These are phyloP conservation scores for Rhizophagus prolifer DNA, from an alignment of 192 early-diverging fungal species.

Conservation along the genomic window DNA sequence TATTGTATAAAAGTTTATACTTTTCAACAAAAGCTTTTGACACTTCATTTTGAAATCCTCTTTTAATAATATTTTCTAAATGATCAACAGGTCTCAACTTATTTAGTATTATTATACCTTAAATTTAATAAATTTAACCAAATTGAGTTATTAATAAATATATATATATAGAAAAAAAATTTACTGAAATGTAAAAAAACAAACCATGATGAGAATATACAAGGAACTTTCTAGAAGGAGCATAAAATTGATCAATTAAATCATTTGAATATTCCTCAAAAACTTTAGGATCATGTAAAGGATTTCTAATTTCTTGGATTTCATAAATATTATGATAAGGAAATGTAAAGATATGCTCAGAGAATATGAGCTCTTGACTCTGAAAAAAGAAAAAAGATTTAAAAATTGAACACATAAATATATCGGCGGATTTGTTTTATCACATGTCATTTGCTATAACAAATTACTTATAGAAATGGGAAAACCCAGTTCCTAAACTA, in stretches of 20 bases:
- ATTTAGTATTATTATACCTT: not conserved
- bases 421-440: too few relatives aligned
- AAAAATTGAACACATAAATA: too few relatives aligned
- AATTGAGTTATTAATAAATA: not conserved
- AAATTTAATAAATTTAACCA: not conserved
- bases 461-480: too few relatives aligned
- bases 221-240: constrained; percentile 21
- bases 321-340: constrained; percentile 1
- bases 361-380: constrained; percentile 6
- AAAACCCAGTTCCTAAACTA: too few relatives aligned
- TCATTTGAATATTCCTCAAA: constrained; percentile 26
- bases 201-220: constrained; percentile 13
- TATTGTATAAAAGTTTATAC: not conserved
- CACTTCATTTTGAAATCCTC: not conserved
- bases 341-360: constrained; percentile 3
- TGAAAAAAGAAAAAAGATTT: too few relatives aligned
- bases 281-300: constrained; percentile 8
- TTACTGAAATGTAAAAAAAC: too few relatives aligned
- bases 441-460: too few relatives aligned
- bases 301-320: constrained; percentile 22
- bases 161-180: too few relatives aligned
- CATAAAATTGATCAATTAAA: constrained; percentile 23
- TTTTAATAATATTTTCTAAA: constrained; percentile 2
- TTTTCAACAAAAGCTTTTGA: constrained; percentile 10
- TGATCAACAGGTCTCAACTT: constrained; percentile 19